Conservation (phyloP, 2,329 filamentous ascomycete species). For the Kalmusia sp. region DNA sequence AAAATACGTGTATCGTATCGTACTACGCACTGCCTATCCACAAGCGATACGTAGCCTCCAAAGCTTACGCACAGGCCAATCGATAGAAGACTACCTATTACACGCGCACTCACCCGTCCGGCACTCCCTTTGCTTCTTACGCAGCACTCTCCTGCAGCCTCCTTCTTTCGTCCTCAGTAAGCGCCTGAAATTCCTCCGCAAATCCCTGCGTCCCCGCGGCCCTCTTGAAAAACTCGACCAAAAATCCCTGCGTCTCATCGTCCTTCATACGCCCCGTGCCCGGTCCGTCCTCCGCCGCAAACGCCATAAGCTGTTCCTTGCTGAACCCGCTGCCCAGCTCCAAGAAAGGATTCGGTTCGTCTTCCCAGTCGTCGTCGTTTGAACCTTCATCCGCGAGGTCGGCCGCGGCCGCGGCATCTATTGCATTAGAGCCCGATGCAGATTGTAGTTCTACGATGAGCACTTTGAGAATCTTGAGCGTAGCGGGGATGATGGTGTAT, state of each 20-base stretch:
- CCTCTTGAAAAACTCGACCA: conserved; percentile 79
- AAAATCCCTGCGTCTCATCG: conserved; percentile 87
- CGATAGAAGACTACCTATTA: no score
- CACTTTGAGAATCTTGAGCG: conserved; percentile 95
- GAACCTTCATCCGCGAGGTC: conserved; percentile 74
- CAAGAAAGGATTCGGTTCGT: conserved; percentile 73
- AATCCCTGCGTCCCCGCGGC: conserved; percentile 63
- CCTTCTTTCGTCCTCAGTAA: conserved; percentile 62
- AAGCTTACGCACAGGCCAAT: no score
- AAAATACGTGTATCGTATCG: no score
- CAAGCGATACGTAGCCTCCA: no score
- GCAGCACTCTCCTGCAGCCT: conserved; percentile 53
- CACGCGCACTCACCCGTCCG: no score
- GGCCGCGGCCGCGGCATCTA: conserved; percentile 65
- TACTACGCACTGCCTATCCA: no score
- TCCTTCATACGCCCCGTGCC: conserved; percentile 70
- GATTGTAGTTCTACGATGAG: conserved; percentile 90
- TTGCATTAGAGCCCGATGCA: conserved; percentile 69
- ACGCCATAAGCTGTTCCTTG: conserved; percentile 78
- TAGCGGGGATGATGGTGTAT: conserved; percentile 85
- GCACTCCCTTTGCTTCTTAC: no score
- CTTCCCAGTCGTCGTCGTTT: conserved; percentile 73
- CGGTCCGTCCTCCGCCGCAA: conserved; percentile 62
- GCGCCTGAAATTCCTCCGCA: conserved; percentile 59
- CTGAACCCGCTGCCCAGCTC: conserved; percentile 70